Base-by-base conservation (phyloP, 805 yeast genomes). In the Saccharomyces eubayanus region DNA sequence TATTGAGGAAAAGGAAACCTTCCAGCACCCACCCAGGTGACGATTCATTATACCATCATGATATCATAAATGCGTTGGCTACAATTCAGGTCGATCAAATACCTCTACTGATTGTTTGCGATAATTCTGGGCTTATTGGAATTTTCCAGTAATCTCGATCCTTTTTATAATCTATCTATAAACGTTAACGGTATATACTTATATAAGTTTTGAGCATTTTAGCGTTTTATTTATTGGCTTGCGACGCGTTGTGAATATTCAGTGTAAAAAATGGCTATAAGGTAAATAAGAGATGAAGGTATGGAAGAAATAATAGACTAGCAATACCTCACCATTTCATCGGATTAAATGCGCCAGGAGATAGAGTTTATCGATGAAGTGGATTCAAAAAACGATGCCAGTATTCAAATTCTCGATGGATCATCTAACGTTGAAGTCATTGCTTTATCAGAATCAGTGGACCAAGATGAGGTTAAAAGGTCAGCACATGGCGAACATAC, bases 41-140 rank as follows among this genome's bases (percentile, higher is more conserved):
- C 21, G n/a, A 48, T 29, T 48, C 43, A 14, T n/a, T 21, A 6
- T 43, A 40, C 11, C 56, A 55, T 47, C 54, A 55, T 43, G 57
- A 54, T 46, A 31, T 52, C 12, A 54, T 56, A 28, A 56, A 46
- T 40, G 31, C 53, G 11, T 48, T 52, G 5, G 29, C 52, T 10
- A 46, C 48, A 6, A 48, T 28, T 9, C 12, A 30, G 14, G 31
- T 28, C 16, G 29, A 47, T 12, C 47, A 51, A 10, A 29, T 48
- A 14, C 52, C 53, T 14, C 43, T 56, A 8, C 49, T 59, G 12
- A 49, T 58, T 8, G 55, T 60, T 6, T 61, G 57, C 24, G 64
- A 62, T 49, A 60, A 60, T 46, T 61, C 64, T 12, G 66, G 66
- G 3, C 47, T 59, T 6, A 57, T 62, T 27, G 59, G 53, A 49